phyloP scores from a whole-genome alignment of 768 basidiomycete genomes.

The Symmetrospora coprosmae region DNA sequence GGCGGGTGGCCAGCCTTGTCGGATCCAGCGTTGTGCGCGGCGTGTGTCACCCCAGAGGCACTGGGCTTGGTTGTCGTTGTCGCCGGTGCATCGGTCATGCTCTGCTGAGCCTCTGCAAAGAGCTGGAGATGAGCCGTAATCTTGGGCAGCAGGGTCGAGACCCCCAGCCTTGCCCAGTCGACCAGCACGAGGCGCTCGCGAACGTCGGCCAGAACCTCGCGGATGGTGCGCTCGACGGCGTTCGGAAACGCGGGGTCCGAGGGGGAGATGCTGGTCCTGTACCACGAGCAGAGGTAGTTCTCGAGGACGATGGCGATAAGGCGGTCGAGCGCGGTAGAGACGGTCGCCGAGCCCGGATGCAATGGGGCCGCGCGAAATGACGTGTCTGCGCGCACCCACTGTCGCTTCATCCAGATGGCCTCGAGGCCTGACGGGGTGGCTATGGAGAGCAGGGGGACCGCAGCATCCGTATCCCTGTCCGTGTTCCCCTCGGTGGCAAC shows the following conservation, averaged over 20 bases:
- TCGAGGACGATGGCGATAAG: constrained; percentile 1
- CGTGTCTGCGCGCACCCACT: neutral
- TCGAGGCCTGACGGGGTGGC: constrained; percentile 12
- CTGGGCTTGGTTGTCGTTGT: constrained; percentile 24
- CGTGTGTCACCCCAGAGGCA: constrained; percentile 21
- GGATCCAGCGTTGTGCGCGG: constrained; percentile 23
- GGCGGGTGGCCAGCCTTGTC: no score
- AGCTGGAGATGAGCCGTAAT: constrained; percentile 77
- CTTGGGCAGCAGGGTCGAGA: constrained; percentile 73
- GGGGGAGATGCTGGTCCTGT: constrained; percentile 1
- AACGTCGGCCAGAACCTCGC: constrained; percentile 50
- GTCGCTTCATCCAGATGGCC: neutral
- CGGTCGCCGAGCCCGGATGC: neutral
- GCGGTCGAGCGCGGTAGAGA: neutral
- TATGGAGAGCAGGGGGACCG: constrained; percentile 6
- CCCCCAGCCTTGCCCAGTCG: constrained; percentile 61
- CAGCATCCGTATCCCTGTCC: neutral
- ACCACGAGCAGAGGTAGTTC: constrained; percentile 15
- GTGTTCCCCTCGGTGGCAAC: neutral
- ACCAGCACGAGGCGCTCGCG: constrained; percentile 47
- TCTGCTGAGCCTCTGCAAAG: constrained; percentile 73
- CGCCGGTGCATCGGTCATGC: constrained; percentile 30
- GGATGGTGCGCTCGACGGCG: constrained; percentile 62
- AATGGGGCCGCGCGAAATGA: neutral
- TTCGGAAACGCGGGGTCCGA: constrained; percentile 52